Conservation (phyloP, 768 basidiomycete genomes). For the Psilocybe cubensis region DNA sequence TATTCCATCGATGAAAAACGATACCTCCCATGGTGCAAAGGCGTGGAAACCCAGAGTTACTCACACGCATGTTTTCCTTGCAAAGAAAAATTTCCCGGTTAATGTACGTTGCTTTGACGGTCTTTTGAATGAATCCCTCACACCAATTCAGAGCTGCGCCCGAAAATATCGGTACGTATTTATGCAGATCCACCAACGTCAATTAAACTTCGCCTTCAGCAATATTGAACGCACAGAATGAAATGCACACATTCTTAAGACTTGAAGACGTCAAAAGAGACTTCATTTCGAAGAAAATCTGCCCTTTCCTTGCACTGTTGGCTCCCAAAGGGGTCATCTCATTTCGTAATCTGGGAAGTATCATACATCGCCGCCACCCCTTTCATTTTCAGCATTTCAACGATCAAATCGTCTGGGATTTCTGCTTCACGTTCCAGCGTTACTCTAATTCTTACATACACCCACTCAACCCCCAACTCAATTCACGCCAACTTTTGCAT, state of each 20-base stretch:
- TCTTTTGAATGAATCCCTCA: not conserved
- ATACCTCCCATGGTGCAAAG: not conserved
- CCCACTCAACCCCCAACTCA: not conserved
- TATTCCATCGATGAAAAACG: not conserved
- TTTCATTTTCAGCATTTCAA: too few species aligned
- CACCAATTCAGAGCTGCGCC: not conserved
- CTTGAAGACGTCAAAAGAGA: not conserved
- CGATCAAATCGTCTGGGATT: too few species aligned
- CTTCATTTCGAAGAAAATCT: not conserved
- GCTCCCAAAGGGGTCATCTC: not conserved
- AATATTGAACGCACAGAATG: not conserved
- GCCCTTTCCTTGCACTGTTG: not conserved
- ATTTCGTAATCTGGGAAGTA: not conserved
- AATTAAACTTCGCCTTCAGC: not conserved
- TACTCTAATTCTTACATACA: not conserved
- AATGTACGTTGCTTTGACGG: not conserved
- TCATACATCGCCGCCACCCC: not conserved
- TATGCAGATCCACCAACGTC: not conserved
- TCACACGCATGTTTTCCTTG: not conserved
- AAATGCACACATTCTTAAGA: not conserved
- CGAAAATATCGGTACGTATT: not conserved
- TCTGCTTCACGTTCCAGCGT: not conserved
- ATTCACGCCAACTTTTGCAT: slow-evolving; percentile 1
- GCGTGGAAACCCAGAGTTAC: not conserved
- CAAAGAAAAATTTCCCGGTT: not conserved